Base-by-base conservation (phyloP, 2,329 filamentous ascomycete species). In the Colletotrichum sp. region DNA sequence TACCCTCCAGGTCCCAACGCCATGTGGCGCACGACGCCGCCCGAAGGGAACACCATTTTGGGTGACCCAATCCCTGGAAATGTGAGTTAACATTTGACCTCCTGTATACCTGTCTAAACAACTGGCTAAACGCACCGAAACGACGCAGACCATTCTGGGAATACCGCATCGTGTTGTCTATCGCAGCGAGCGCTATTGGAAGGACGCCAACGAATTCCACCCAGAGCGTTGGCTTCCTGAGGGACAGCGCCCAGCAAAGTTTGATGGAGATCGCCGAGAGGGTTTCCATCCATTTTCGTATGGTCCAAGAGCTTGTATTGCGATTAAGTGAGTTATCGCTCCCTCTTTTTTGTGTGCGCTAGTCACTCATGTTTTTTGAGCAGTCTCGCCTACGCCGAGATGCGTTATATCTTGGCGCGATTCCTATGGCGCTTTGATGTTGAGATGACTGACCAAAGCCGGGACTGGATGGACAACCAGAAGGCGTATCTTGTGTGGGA, bases 241-340 rank as follows among this genome's bases (percentile, higher is more conserved):
- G 27, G 59, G 59, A 27, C 65, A 69, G 22, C 36, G 34, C 22
- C 30, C 19, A 19, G 36, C 30, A n/a, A 30, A 52, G 59, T 60
- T 60, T 11, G 52, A 64, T 15, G 57, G 77, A 16, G 89, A 91
- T 75, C 84, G 82, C 32, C 81, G 82, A 48, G 85, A 86, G 1
- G 84, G 83, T 5, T 82, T 88, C 71, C 86, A 89, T 78, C 86
- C 88, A 2, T 90, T 90, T 75, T 84, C 85, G 7, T 63, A 87
- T 5, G 88, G 89, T 0, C 85, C 88, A 8, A 81, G 88, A 2
- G 88, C 88, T 59, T 90, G 88, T 74, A 82, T 90, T 44, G 89
- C 88, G 2, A 83, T 82, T 73, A 89, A 89, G 86, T 87, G 81
- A 80, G 86, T 82, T 3, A 7, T 19, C 22, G 8, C 16, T 83